Base-by-base conservation (phyloP, 1,284 basidiomycete genomes). In the Leccinum ponderosum region DNA sequence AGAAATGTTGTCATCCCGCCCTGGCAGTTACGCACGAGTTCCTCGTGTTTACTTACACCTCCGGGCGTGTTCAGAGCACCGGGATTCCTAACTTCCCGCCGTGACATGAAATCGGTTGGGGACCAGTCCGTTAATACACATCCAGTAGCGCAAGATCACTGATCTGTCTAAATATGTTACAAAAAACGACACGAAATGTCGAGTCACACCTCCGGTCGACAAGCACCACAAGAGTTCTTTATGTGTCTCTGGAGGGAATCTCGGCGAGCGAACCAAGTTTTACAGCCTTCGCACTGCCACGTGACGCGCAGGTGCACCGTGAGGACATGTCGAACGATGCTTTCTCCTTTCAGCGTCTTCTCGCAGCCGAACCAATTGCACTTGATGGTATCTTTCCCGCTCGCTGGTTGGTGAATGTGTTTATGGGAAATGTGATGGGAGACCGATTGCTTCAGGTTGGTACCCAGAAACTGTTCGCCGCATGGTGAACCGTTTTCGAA, bases 211-310 rank as follows among this genome's bases (percentile, higher is more conserved):
- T 15, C 7, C 58, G 6, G n/a, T 25, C 58, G 56, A 48, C 4
- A 1, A 6, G 33, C 58, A 20, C 17, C 66, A 6, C 69, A 68
- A 4, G 69, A 65, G 1, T 73, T 69, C 37, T 14, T 64, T 20
- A 66, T 53, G 4, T 72, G 71, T 8, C 71, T 68, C 51, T 57
- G 69, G n/a, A 74, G 66, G n/a, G 71, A 75, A n/a, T 74, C 71
- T 27, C 9, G 58, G 17, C 73, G 70, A 6, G 71, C 71, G 55
- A 72, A 70, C 4, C 37, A 53, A 0, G 63, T 60, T 5, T 70
- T 64, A 42, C 71, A 72, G 8, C 3, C 53, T 17, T 58, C 15
- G 53, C 71, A 75, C 2, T 5, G 11, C 17, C 61, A 47, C 1
- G 17, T 59, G n/a, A 69, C 35, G n/a, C 53, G 64, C 2, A 74